A percentile compares a stretch with the other conserved stretches of the same genome.
phyloP scores from a whole-genome alignment of 768 basidiomycete species.

The Psilocybe cyanescens region DNA sequence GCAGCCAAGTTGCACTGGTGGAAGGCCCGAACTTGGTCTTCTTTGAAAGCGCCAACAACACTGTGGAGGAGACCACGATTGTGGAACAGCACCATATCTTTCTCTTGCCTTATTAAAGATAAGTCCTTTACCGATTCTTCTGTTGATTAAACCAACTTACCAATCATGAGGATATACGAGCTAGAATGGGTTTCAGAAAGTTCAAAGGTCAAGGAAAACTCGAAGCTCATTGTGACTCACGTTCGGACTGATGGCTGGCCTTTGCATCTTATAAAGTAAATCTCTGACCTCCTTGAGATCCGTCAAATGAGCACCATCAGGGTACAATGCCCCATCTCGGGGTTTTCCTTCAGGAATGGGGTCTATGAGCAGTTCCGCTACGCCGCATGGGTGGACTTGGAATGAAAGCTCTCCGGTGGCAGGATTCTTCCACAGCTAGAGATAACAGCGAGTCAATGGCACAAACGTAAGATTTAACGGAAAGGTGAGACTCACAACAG shows the following conservation, averaged over 20 bases:
- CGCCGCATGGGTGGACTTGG: constrained; percentile 89
- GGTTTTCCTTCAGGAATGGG: constrained; percentile 64
- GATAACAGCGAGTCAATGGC: too few relatives aligned
- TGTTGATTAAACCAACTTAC: constrained; percentile 34
- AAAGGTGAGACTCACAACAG: constrained; percentile 43
- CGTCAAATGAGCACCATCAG: constrained; percentile 76
- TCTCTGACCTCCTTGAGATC: constrained; percentile 73
- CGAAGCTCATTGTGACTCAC: constrained; percentile 36
- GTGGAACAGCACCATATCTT: constrained; percentile 83
- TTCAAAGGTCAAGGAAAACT: constrained; percentile 2
- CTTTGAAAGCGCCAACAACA: constrained; percentile 73
- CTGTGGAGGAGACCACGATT: constrained; percentile 81
- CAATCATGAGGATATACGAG: constrained; percentile 90
- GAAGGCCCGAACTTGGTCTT: constrained; percentile 70
- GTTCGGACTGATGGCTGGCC: constrained; percentile 84
- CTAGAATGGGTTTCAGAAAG: constrained; percentile 30
- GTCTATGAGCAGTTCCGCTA: constrained; percentile 62
- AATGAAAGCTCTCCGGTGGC: constrained; percentile 80
- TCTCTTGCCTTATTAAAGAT: constrained; percentile 37
- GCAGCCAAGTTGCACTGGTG: constrained; percentile 87
- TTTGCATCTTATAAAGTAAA: constrained; percentile 81
- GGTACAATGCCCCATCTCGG: constrained; percentile 72
- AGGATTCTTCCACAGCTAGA: constrained; percentile 89
- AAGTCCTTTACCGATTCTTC: not conserved
- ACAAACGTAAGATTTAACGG: too few relatives aligned